Conservation (phyloP, 176 grass and related monocot species). For the Juncus inflexus region DNA sequence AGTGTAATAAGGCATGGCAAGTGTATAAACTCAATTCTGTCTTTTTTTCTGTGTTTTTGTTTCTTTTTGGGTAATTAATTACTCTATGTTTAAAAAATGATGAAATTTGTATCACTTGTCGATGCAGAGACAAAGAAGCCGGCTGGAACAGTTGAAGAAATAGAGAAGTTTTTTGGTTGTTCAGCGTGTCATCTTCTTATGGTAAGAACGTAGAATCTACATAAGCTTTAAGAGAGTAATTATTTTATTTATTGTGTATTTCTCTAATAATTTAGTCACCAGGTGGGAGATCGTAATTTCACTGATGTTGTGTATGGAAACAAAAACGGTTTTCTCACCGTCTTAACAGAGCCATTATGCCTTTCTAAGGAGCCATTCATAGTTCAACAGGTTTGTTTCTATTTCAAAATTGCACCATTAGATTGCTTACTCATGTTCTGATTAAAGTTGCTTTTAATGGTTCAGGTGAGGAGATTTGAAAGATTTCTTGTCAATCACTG, state of each 20-base stretch:
- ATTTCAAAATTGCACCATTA: constrained; percentile 12
- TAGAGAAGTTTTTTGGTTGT: constrained; percentile 92
- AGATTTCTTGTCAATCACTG: constrained; percentile 21
- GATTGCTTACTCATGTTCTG: background rate
- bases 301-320: constrained; percentile 94
- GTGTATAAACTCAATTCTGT: constrained; percentile 21
- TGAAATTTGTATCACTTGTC: constrained; percentile 1
- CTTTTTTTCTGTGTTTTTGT: background rate
- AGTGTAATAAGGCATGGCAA: constrained; percentile 90
- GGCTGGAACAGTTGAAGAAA: constrained; percentile 75
- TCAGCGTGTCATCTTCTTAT: constrained; percentile 67
- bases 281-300: constrained; percentile 93
- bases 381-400: constrained; percentile 56
- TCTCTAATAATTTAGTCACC: constrained; percentile 7
- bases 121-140: constrained; percentile 82
- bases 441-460: no score
- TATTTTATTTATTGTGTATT: constrained; percentile 24
- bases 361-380: constrained; percentile 62
- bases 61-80: background rate
- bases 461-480: constrained; percentile 28
- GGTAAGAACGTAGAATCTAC: constrained; percentile 30
- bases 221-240: no score
- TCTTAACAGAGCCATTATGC: constrained; percentile 72
- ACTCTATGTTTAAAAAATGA: background rate
- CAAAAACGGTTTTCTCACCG: constrained; percentile 81